Percentiles rank a stretch among this genome's conserved stretches.
phyloP scores from a whole-genome alignment of 148 eudicot species.

The Polygonum aviculare region DNA sequence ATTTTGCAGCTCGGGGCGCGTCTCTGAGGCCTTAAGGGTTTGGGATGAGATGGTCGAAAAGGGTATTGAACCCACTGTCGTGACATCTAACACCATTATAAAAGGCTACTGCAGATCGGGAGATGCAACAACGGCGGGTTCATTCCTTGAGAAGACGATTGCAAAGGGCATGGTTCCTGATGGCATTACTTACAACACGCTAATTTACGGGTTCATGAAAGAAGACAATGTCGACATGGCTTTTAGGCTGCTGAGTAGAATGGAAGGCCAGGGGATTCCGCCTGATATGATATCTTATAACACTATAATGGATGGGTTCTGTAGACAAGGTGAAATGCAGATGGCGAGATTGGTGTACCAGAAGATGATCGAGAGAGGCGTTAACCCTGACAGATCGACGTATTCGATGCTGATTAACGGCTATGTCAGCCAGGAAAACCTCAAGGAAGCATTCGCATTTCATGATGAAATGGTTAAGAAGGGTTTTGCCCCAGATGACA shows the following conservation, averaged over 20 bases:
- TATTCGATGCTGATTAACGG: conserved; percentile 61
- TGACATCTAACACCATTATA: conserved; percentile 58
- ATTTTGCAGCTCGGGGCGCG: conserved; percentile 34
- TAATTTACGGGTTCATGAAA: conserved; percentile 58
- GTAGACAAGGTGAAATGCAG: conserved; percentile 61
- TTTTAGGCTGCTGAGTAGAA: conserved; percentile 45
- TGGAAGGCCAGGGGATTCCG: conserved; percentile 52
- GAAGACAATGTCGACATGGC: conserved; percentile 55
- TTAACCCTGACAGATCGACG: conserved; percentile 61
- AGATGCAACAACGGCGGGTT: conserved; percentile 33
- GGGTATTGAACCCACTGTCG: conserved; percentile 51
- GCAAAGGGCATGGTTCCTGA: conserved; percentile 42
- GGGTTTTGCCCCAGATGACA: conserved; percentile 81
- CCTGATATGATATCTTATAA: conserved; percentile 68
- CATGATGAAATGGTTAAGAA: conserved; percentile 77
- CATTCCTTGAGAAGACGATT: conserved; percentile 38
- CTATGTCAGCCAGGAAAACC: conserved; percentile 53
- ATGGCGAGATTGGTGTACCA: conserved; percentile 42
- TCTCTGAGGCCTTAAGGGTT: conserved; percentile 46
- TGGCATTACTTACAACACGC: conserved; percentile 59
- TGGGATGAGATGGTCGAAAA: conserved; percentile 79
- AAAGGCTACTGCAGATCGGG: conserved; percentile 70
- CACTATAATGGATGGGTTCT: conserved; percentile 55
- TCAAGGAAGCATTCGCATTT: conserved; percentile 62
- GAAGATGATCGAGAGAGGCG: conserved; percentile 59